phyloP scores from a whole-genome alignment of 1,284 basidiomycete genomes.

The Rhodotorula mucilaginosa region DNA sequence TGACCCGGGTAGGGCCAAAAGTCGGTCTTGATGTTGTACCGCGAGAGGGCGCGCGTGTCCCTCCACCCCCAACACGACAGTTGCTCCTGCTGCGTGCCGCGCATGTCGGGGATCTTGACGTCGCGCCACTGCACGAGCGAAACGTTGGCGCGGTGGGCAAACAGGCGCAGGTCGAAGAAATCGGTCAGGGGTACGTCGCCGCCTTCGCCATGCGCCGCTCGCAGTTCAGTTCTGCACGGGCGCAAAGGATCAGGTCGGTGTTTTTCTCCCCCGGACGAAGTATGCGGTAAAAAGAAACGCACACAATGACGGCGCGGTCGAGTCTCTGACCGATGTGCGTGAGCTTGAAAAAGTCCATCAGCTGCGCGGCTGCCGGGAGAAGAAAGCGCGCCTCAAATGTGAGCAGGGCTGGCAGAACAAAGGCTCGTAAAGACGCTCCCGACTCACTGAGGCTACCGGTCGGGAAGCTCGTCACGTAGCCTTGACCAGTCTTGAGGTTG shows the following conservation, averaged over 20 bases:
- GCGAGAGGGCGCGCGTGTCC: conserved; percentile 26
- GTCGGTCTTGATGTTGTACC: conserved; percentile 36
- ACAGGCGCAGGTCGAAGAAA: conserved; percentile 35
- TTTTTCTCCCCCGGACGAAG: rapidly evolving
- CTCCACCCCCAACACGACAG: conserved; percentile 39
- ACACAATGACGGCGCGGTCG: conserved; percentile 33
- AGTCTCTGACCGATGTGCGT: conserved; percentile 35
- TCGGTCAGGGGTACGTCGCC: conserved; percentile 28
- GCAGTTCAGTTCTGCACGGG: conserved; percentile 29
- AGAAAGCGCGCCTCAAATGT: not conserved
- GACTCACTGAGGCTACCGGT: conserved; percentile 36
- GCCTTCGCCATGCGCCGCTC: conserved; percentile 32
- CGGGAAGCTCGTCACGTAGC: conserved; percentile 39
- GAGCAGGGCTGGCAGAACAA: not conserved
- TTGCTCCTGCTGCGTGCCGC: conserved; percentile 28
- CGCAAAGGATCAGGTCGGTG: not conserved
- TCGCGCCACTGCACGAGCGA: conserved; percentile 36
- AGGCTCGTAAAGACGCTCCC: too few species aligned
- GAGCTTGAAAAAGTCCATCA: conserved; percentile 39
- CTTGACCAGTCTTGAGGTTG: conserved; percentile 21
- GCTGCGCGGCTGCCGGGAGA: conserved; percentile 28
- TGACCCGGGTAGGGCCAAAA: conserved; percentile 39
- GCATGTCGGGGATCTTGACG: conserved; percentile 37
- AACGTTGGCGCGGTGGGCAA: conserved; percentile 33
- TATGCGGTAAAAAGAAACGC: not conserved